Evolutionary conservation across 2,329 filamentous ascomycete species (phyloP).

Genomic region (Microsporum ferrugineum): DNA sequence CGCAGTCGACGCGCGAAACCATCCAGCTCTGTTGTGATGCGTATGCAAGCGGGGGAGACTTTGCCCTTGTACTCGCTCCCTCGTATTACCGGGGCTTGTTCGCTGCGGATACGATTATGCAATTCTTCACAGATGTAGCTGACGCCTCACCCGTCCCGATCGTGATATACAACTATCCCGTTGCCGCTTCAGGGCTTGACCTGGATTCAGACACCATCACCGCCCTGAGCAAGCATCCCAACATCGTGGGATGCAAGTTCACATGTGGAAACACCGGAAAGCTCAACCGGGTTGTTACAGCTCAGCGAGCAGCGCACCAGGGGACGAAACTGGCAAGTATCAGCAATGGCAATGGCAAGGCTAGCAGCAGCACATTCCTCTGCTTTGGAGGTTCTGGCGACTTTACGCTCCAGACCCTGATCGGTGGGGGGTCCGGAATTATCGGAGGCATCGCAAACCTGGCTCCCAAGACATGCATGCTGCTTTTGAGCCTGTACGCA

Average conservation of each 20-base stretch:
- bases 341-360: neutral
- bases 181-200: conserved; percentile 74
- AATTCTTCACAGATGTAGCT: conserved; percentile 65
- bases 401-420: conserved; percentile 59
- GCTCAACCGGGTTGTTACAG: conserved; percentile 56
- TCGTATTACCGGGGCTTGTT: conserved; percentile 72
- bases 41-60: conserved; percentile 61
- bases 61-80: conserved; percentile 66
- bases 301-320: conserved; percentile 2
- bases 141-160: conserved; percentile 65
- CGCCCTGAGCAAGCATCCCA: conserved; percentile 64
- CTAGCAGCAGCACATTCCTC: conserved; percentile 40
- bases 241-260: conserved; percentile 83
- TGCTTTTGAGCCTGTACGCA: conserved; percentile 49
- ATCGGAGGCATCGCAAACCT: conserved; percentile 63
- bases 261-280: conserved; percentile 87
- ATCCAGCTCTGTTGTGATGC: conserved; percentile 60
- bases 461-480: conserved; percentile 53
- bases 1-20: conserved; percentile 71
- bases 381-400: conserved; percentile 63
- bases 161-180: conserved; percentile 84
- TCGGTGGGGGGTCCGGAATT: conserved; percentile 59
- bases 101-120: conserved; percentile 60
- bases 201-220: conserved; percentile 83
- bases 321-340: neutral